Evolutionary conservation across 345 rosid genomes (phyloP), one percentile per base, ranked within the genome.

Genomic region (Mallotus nudiflorus): DNA sequence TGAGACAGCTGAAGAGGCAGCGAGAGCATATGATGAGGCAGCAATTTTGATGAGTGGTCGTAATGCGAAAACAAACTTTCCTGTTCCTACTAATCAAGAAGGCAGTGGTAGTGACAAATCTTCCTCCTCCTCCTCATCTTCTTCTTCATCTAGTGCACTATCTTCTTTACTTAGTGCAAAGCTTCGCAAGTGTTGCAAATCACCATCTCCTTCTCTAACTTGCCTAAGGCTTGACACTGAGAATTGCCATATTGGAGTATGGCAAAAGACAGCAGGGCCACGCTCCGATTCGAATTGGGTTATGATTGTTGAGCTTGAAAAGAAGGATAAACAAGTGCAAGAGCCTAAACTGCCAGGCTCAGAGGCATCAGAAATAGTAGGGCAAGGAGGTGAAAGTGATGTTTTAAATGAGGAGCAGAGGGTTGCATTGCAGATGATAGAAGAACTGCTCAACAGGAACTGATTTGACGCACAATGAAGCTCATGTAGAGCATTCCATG

Each of bases 1-100:
- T 61, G 91, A 80, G 69, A 88, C 92, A 2, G 92, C 89, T 2
- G 92, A 88, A 76, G 87, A 82, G 62, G 96, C 92, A 35, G 96
- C 96, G 0, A 82, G 82, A 79, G 93, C 91, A 1, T 90, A 90
- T 49, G 92, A 90, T 27, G 87, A 88, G 68, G 96, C 96, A 0
- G 89, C 92, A 9, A 67, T 90, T 69, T 49, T 88, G 78, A 82
- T 90, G 88, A 83, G 91, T 33, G 96, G 93, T 63, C 88, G 88
- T 33, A 85, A 76, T 72, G 96, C 96, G 11, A 90, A 90, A 63
- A 90, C 92, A 8, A 88, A 90, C 75, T 90, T 90, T 6, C 91
- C 93, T 0, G 67, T 81, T 22, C 49, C 14, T 64, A 27, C 27
- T 29, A 74, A 60, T 37, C 74, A 55, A 57, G n/a, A 54, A 56